Percentiles rank a stretch among this genome's conserved stretches.
These are phyloP conservation scores for Metschnikowia kofuensis DNA, from an alignment of 805 yeast genomes.

Conservation along the genomic window DNA sequence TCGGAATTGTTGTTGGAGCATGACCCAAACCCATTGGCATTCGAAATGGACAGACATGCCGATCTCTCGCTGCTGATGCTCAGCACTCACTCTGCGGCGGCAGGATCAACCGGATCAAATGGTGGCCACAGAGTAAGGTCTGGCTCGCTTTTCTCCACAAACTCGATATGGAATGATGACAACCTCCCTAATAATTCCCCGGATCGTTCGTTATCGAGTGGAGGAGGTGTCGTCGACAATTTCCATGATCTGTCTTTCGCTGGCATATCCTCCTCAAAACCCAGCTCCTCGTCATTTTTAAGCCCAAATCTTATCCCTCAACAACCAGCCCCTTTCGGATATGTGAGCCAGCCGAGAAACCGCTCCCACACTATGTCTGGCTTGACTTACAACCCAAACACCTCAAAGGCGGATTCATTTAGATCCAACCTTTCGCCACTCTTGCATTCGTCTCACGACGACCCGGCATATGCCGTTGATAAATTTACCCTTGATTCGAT, in stretches of 20 bases:
- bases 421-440: conserved; percentile 26
- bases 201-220: conserved; percentile 12
- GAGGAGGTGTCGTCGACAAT: conserved; percentile 11
- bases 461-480: conserved; percentile 30
- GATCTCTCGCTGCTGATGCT: conserved; percentile 17
- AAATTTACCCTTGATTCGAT: conserved; percentile 27
- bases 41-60: not conserved
- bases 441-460: conserved; percentile 22
- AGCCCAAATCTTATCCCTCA: conserved; percentile 23
- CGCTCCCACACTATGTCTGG: conserved; percentile 55
- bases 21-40: not conserved
- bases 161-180: conserved; percentile 61
- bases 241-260: conserved; percentile 9
- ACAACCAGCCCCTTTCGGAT: conserved; percentile 14
- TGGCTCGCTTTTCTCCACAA: conserved; percentile 48
- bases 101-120: conserved; percentile 5
- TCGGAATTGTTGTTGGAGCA: conserved; percentile 6
- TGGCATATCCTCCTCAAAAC: conserved; percentile 7
- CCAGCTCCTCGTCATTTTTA: conserved; percentile 15
- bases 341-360: conserved; percentile 20
- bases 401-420: conserved; percentile 12
- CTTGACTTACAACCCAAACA: conserved; percentile 22
- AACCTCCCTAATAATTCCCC: conserved; percentile 17
- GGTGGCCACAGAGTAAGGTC: conserved; percentile 45
- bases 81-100: conserved; percentile 8